Evolutionary conservation across 1,284 basidiomycete species (phyloP), one percentile per base, ranked within the genome.

Genomic region (Ustilago trichophora): DNA sequence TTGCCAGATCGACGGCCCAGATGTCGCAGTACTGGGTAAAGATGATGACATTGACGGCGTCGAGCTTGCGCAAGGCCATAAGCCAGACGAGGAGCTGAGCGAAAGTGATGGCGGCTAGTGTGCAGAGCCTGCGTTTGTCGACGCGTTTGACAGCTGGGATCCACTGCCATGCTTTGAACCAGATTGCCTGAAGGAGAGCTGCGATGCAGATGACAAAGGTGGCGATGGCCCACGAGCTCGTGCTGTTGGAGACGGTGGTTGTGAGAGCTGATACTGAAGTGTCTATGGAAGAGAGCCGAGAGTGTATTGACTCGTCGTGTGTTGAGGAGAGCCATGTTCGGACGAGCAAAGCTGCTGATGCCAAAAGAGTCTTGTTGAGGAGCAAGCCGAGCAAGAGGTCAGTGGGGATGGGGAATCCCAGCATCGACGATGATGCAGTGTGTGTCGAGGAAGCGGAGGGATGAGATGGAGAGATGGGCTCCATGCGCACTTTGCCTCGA

Each of bases 1-100:
- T 70, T 15, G 60, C 66, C 16, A 80, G 37, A 43, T 80, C 78
- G 9, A 56, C 62, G 10, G 75, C 75, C 78, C 78, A 80, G 3
- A 80, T 64, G 37, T 80, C 77, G 50, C 78, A 78, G 58, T 72
- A 78, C 52, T 80, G 78, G 5, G 78, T 76, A 33, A 80, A 80
- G 26, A 80, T 70, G 46, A 80, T 51, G 34, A 78, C 76, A 26
- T 62, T 75, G 65, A 47, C 42, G 3, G 77, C 76, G 15, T 72
- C 67, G 11, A 80, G 67, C 25, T 74, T 68, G 34, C 57, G 55
- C n/a, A 80, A 48, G 11, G 77, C 72, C 45, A 73, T 68, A 27
- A 80, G 68, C 77, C 77, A 80, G 9, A 78, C 40, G 15, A 78
- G 42, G 3, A 78, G 51, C 48, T 74, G 75, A 2, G 49, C 43